Evolutionary conservation across 345 rosid species (phyloP).

Genomic region (Salix dunnii): DNA sequence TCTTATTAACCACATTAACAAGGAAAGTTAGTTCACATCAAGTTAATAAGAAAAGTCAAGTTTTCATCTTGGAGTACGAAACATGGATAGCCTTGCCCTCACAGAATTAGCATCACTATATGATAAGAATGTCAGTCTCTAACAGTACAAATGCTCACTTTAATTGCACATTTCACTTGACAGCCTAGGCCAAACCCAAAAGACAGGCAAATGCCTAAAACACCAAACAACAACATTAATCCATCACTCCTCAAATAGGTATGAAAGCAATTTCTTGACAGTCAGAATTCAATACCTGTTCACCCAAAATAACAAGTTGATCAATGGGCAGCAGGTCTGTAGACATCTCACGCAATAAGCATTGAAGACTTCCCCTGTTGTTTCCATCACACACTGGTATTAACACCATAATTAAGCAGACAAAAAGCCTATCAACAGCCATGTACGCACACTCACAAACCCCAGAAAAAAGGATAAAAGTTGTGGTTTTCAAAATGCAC

Average conservation of each 20-base stretch:
- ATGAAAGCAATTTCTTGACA: slow-evolving; percentile 11
- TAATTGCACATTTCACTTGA: too few relatives aligned
- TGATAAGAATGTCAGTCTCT: too few relatives aligned
- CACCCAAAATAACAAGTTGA: slow-evolving; percentile 90
- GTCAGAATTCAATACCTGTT: slow-evolving; percentile 57
- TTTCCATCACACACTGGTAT: slow-evolving; percentile 2
- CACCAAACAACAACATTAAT: too few relatives aligned
- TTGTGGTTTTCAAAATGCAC: too few relatives aligned
- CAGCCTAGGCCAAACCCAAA: too few relatives aligned
- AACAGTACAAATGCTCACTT: too few relatives aligned
- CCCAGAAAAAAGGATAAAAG: background rate
- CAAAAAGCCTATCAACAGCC: background rate
- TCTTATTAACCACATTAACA: too few relatives aligned
- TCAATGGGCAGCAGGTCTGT: slow-evolving; percentile 97
- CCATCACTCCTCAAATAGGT: background rate
- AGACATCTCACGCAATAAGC: slow-evolving; percentile 98
- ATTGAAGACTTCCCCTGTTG: slow-evolving; percentile 81
- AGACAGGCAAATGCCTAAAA: too few relatives aligned
- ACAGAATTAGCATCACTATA: slow-evolving; percentile 7
- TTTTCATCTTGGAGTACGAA: background rate
- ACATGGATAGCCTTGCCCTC: background rate
- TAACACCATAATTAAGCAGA: slow-evolving; percentile 14
- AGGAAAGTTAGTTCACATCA: too few relatives aligned
- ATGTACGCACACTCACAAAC: background rate
- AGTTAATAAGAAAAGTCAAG: slow-evolving; percentile 11